Conservation (phyloP, 2,329 filamentous ascomycete genomes). For the Esteya vermicola region DNA sequence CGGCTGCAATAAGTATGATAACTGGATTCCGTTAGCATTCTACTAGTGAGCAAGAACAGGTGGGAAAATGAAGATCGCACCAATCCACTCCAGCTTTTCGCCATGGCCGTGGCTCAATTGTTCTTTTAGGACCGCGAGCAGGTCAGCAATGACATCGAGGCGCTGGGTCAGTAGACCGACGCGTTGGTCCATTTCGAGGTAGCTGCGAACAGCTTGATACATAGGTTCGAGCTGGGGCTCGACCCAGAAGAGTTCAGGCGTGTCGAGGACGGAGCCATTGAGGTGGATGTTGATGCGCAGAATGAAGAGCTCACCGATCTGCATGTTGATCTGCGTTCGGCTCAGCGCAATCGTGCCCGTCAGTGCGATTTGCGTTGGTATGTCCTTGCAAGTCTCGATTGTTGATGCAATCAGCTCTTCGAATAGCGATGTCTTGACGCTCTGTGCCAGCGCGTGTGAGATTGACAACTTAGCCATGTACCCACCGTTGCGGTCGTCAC, state of each 20-base stretch:
- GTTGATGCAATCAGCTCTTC: conserved; percentile 91
- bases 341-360: conserved; percentile 86
- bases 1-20: conserved; percentile 87
- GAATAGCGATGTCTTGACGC: conserved; percentile 93
- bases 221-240: conserved; percentile 94
- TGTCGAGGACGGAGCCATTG: conserved; percentile 91
- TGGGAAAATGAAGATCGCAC: conserved; percentile 25
- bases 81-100: conserved; percentile 81
- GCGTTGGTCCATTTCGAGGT: conserved; percentile 95
- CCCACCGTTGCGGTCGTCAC: conserved; percentile 88
- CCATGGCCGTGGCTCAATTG: conserved; percentile 88
- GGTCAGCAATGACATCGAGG: conserved; percentile 82
- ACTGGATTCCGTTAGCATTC: conserved; percentile 33
- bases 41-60: conserved; percentile 8
- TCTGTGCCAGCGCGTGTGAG: conserved; percentile 87
- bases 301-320: conserved; percentile 97
- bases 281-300: conserved; percentile 95
- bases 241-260: conserved; percentile 95
- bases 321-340: conserved; percentile 92
- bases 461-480: conserved; percentile 98
- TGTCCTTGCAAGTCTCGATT: conserved; percentile 83
- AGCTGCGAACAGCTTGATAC: conserved; percentile 87
- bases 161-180: conserved; percentile 81
- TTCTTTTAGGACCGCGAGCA: conserved; percentile 87
- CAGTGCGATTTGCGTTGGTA: conserved; percentile 81